Evolutionary conservation across 805 yeast genomes (phyloP), one percentile per base, ranked within the genome.

Genomic region (Lipomyces mesembrius): DNA sequence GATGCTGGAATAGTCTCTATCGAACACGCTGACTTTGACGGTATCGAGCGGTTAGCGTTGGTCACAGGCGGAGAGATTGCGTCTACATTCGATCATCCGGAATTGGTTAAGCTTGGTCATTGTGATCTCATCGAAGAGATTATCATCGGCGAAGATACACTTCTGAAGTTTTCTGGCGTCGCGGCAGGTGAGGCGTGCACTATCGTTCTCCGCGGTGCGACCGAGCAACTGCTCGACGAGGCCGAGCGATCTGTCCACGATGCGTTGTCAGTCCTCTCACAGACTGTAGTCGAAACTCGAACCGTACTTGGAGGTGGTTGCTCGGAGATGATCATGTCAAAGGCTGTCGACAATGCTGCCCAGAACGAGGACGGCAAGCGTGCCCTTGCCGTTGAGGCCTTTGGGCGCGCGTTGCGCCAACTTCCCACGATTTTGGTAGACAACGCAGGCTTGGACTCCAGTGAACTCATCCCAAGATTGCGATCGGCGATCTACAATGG

Each of bases 11-110:
- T 95, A 74, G 93, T 91, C 79, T 88, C 97, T 27, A 92, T 95
- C 71, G 99, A 95, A 79, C 99, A 95, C 77, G 98, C 99, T 17
- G 99, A 95, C 79, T 95, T 95, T 74, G 98, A 91, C 75, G 99
- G 98, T 75, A 91, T 95, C 63, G 99, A 95, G 82, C 88, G 98
- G 77, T 85, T 95, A 72, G 97, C 99, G 2, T 83, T 94, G 53
- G 99, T 92, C 39, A 93, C 98, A 12, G 99, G 99, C 61, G 99
- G 97, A 76, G 98, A 95, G 82, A 98, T 95, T 62, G 97, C 88
- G 1, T 92, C 98, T 7, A 94, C 98, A 1, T 95, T 95, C 77
- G 99, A 95, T 77, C 84, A 88, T 72, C 97, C 98, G 32, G 96
- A 90, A 63, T 84, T 85, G 64, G 97, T 91, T 65, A 89, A 86